Evolutionary conservation across 345 rosid species (phyloP), one percentile per base, ranked within the genome.

Genomic region (Barbarea vulgaris): DNA sequence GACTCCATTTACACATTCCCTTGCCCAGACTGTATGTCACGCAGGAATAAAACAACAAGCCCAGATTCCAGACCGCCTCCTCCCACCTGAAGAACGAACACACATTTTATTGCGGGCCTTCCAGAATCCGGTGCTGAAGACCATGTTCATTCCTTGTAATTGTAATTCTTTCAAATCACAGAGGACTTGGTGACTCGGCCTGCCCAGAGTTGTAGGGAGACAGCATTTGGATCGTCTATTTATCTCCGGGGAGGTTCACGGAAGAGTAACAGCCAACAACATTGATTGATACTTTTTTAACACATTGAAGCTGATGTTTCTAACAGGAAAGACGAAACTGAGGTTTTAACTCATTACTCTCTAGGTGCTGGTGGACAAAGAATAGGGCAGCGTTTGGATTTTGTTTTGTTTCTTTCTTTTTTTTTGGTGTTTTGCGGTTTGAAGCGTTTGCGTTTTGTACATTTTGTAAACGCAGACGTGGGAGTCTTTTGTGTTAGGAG

Each of bases 1-100:
- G 98, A 96, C 70, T 96, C 98, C 0, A 81, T 90, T 39, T 96
- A 89, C 74, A 86, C 93, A 46, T 93, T 85, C 73, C 98, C 99
- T 14, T 96, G 99, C 82, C 99, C 99, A 10, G 95, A 96, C 76
- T 96, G 99, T 81, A 91, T 96, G 98, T 88, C 95, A 76, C 97
- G 80, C 33, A 53, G 66, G 57, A 96, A 87, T 90, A 88, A 81
- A 77, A 80, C 77, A 72, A 77, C 77, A 53, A 51, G 95, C 15
- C 78, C 77, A 61, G 82, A 77, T 56, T 77, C 87, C 7, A 89
- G 73, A 83, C 81, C 87, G 42, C 14, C 71, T n/a, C 67, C 69
- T 50, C 54, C 70, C 64, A 67, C 62, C 47, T 69, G 69, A 74
- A 48, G 18, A 15, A 42, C 18, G 1, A 1, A 9, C 56, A 41